Evolutionary conservation across 1,284 basidiomycete genomes (phyloP).

Genomic region (Phellopilus nigrolimitatus): DNA sequence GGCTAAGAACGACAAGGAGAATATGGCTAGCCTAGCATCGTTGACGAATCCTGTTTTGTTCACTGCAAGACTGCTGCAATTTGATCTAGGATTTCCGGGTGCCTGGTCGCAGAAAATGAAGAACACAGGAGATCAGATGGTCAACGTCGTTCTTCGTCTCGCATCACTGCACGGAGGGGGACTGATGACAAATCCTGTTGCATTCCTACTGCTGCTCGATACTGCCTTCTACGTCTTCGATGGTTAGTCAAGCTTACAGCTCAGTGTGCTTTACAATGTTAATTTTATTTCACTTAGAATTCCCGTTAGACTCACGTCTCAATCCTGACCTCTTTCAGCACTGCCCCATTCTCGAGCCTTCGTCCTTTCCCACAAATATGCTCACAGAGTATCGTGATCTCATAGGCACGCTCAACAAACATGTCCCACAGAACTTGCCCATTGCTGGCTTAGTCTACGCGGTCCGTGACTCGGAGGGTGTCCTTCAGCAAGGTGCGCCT

Average conservation of each 20-base stretch:
- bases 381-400: conserved; percentile 52
- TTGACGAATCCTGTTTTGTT: conserved; percentile 39
- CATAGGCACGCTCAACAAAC: conserved; percentile 51
- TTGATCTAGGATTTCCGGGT: conserved; percentile 60
- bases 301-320: conserved; percentile 52
- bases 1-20: conserved; percentile 15
- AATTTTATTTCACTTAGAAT: conserved; percentile 43
- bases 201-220: conserved; percentile 65
- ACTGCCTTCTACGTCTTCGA: conserved; percentile 70
- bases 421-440: conserved; percentile 44
- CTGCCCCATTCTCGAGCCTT: conserved; percentile 48
- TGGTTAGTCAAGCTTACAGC: conserved; percentile 44
- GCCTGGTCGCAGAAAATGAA: conserved; percentile 52
- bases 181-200: conserved; percentile 46
- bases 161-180: conserved; percentile 49
- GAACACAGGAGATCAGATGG: conserved; percentile 41
- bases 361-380: conserved; percentile 52
- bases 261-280: neutral
- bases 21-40: conserved; percentile 18
- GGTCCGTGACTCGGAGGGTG: conserved; percentile 48
- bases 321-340: conserved; percentile 53
- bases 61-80: conserved; percentile 63
- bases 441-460: conserved; percentile 55
- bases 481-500: conserved; percentile 41
- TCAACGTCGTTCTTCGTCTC: conserved; percentile 46